These are phyloP conservation scores for Boletus sp. DNA, from an alignment of 768 basidiomycete genomes.

Conservation along the genomic window DNA sequence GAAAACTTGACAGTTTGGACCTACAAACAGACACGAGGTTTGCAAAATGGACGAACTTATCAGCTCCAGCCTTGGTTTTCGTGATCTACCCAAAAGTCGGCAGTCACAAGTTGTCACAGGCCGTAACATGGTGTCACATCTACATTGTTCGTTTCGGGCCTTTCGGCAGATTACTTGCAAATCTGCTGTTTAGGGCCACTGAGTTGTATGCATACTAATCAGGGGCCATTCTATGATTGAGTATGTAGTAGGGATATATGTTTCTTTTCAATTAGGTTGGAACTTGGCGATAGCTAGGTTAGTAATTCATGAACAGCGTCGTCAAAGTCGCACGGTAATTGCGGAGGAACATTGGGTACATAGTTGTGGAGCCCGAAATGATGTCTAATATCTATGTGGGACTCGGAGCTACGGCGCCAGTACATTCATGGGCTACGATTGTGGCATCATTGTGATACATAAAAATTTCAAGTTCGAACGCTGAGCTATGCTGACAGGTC, in stretches of 20 bases:
- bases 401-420: not conserved
- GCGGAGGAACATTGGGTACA: not conserved
- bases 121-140: not conserved
- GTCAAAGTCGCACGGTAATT: not conserved
- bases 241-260: too few relatives aligned
- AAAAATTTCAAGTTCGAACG: too few relatives aligned
- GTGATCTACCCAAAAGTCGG: not conserved
- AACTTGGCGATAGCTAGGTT: too few relatives aligned
- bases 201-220: not conserved
- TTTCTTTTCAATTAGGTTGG: too few relatives aligned
- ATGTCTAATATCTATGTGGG: not conserved
- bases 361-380: not conserved
- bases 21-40: not conserved
- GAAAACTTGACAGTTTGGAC: not conserved
- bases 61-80: not conserved
- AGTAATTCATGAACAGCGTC: too few relatives aligned
- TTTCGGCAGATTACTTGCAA: not conserved
- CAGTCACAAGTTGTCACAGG: not conserved
- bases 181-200: not conserved
- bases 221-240: too few relatives aligned
- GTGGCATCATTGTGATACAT: not conserved
- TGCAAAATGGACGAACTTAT: not conserved
- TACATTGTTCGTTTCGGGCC: not conserved
- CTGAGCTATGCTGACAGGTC: too few relatives aligned
- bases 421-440: not conserved